These are phyloP conservation scores for Albophoma yamanashiensis DNA, from an alignment of 2,329 filamentous ascomycete species.

Conservation along the genomic window DNA sequence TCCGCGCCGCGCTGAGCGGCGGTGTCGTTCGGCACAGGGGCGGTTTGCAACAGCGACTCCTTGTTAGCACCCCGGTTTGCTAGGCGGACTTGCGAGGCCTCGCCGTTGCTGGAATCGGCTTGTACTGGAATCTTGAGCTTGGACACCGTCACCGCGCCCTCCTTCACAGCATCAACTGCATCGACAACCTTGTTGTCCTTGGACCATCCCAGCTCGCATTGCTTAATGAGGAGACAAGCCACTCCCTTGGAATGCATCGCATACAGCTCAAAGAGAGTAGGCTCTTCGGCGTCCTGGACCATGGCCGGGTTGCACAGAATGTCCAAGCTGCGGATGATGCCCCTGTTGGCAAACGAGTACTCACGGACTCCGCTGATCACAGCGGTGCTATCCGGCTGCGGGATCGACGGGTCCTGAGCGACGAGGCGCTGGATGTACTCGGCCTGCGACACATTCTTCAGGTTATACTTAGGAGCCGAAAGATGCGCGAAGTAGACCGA, in stretches of 20 bases:
- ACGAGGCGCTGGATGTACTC: slow-evolving; percentile 74
- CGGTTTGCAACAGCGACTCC: slow-evolving; percentile 19
- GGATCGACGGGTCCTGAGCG: slow-evolving; percentile 59
- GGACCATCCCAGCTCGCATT: slow-evolving; percentile 85
- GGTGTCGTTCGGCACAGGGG: slow-evolving; percentile 13
- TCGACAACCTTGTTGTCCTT: slow-evolving; percentile 79
- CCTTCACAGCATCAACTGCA: slow-evolving; percentile 63
- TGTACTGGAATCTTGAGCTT: slow-evolving; percentile 50
- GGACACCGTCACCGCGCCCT: slow-evolving; percentile 63
- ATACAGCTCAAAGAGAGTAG: slow-evolving; percentile 84
- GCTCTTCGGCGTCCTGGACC: slow-evolving; percentile 53
- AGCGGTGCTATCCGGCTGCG: slow-evolving; percentile 85
- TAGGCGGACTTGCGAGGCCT: slow-evolving; percentile 21
- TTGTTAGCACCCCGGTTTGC: slow-evolving; percentile 23
- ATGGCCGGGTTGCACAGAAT: slow-evolving; percentile 66
- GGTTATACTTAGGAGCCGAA: slow-evolving; percentile 84
- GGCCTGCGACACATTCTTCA: slow-evolving; percentile 76
- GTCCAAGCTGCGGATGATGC: slow-evolving; percentile 79
- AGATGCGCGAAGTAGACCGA: slow-evolving; percentile 96
- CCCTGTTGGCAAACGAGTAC: slow-evolving; percentile 82
- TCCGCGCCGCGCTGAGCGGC: slow-evolving; percentile 19
- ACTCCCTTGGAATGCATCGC: slow-evolving; percentile 96
- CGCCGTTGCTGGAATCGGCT: slow-evolving; percentile 24
- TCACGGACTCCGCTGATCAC: slow-evolving; percentile 96
- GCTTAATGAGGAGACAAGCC: slow-evolving; percentile 78